Evolutionary conservation across 495 filamentous ascomycete genomes (phyloP), one percentile per base, ranked within the genome.

Genomic region (Hypoxylon rickii): DNA sequence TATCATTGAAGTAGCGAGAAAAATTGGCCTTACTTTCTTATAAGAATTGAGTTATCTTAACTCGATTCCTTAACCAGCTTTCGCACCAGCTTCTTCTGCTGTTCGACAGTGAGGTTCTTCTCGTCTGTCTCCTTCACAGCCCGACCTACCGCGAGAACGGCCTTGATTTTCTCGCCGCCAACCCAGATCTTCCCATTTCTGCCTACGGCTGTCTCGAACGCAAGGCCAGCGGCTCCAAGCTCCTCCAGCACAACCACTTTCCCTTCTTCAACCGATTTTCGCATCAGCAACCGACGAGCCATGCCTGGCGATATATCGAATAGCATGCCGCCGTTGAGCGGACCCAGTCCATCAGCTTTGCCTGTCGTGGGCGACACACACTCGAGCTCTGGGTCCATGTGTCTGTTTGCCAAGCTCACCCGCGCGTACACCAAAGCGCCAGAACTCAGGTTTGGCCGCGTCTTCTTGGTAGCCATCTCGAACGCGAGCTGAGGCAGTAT

Each of bases 181-280:
- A 97, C 86, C 94, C 94, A 97, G 29, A 97, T 81, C 74, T 83
- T 88, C 16, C 94, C 94, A 70, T 98, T 98, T 68, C 92, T 85
- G 17, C 95, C 95, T 19, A 96, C 90, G 3, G 94, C 94, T 52
- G 94, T 86, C 77, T 98, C 94, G 72, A 97, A 98, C 43, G 82
- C 80, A 36, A 93, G 75, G 41, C 86, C 77, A 36, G 85, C 88
- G 62, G 81, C 84, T 12, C 86, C 92, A n/a, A 97, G 72, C 63
- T 91, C 89, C 52, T 96, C 90, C 42, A 97, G 69, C 15, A 97
- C 82, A 20, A 93, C 78, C 2, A 89, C 79, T 32, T 80, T 84
- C 43, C 79, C 84, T 17, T 86, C 83, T 50, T 85, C 81, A 21
- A 78, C 74, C n/a, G 83, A 80, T 50, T 76, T 83, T 6, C 81